Percentiles rank a stretch among this genome's conserved stretches.
Evolutionary conservation across 1,284 basidiomycete species (phyloP).

Genomic region (Microbotryum lychnidis-dioicae): DNA sequence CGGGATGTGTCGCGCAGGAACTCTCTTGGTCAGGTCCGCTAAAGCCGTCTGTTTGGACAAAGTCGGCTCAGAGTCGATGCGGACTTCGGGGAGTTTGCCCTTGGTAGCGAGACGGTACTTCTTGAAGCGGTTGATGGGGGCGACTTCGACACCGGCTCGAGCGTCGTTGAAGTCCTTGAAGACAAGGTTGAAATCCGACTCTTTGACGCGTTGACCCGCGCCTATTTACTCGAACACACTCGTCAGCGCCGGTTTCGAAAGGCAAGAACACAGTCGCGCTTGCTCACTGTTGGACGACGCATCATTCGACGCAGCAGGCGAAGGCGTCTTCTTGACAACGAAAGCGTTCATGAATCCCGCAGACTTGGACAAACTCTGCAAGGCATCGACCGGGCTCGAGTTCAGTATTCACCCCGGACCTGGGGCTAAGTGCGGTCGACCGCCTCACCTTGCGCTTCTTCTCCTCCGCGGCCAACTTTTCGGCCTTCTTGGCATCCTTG

Average conservation of each 20-base stretch:
- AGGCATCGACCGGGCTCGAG: too few species aligned
- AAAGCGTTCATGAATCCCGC: slow-evolving; percentile 15
- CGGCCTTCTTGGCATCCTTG: slow-evolving; percentile 3
- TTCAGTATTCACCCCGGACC: too few species aligned
- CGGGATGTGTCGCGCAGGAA: slow-evolving; percentile 9
- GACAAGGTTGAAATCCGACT: slow-evolving; percentile 59
- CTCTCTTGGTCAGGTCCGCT: not conserved
- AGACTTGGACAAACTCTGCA: too few species aligned
- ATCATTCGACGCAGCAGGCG: slow-evolving; percentile 9
- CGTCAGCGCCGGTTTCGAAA: not conserved
- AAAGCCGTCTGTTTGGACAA: not conserved
- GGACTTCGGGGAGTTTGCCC: slow-evolving; percentile 44
- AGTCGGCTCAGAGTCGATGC: slow-evolving; percentile 34
- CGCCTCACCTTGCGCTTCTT: slow-evolving; percentile 11
- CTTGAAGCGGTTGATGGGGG: slow-evolving; percentile 61
- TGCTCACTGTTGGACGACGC: not conserved
- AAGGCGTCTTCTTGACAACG: slow-evolving; percentile 24
- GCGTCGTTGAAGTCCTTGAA: slow-evolving; percentile 64
- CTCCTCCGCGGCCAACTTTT: slow-evolving; percentile 16
- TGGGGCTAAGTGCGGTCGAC: too few species aligned
- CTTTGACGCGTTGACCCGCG: slow-evolving; percentile 4
- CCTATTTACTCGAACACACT: not conserved
- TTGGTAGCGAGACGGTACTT: slow-evolving; percentile 47
- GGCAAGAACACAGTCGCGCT: not conserved
- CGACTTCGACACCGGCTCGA: slow-evolving; percentile 61